Base-by-base conservation (phyloP, 2,329 filamentous ascomycete genomes). In the Hymenoscyphus salicellus region DNA sequence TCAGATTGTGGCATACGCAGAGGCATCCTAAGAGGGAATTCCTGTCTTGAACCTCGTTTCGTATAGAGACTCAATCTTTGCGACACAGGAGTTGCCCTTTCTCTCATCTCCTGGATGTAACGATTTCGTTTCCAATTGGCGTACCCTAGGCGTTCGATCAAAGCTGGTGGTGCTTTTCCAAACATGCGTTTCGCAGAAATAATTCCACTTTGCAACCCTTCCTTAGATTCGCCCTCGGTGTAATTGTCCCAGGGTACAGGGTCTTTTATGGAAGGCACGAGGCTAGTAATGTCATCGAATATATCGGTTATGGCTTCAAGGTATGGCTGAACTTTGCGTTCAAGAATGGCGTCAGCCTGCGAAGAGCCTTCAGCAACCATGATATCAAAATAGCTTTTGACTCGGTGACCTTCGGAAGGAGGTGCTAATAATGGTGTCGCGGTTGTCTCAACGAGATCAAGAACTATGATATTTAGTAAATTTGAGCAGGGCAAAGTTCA, bases 81-180 rank as follows among this genome's bases (percentile, higher is more conserved):
- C 20, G n/a, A 28, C 2, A 11, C n/a, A 28, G 46, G 46, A 23
- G 8, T 20, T 52, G 46, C n/a, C n/a, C 14, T 52, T 28, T 52
- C 26, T 52, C 46, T 23, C n/a, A 52, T 20, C 10, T 16, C 14
- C 46, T 23, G n/a, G 14, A 52, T 52, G 26, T 52, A 52, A 8
- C n/a, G n/a, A 20, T 52, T 52, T 52, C 46, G 46, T 52, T 52
- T 52, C 46, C 46, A 52, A 28, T 52, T 20, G n/a, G 46, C 46
- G 8, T 23, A 7, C 26, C 46, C 46, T 8, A 52, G 46, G 26
- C 46, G 46, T 28, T 52, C 46, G 20, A 52, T 28, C 3, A 52
- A 28, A 52, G n/a, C 26, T 20, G 16, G 46, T 23, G 46, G 46
- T 20, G 46, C 46, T 8, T 52, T 52, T 28, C 46, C 26, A 52